A percentile compares a stretch with the other conserved stretches of the same genome.
phyloP scores from a whole-genome alignment of 176 grass and related monocot genomes.

The Carex scoparia region DNA sequence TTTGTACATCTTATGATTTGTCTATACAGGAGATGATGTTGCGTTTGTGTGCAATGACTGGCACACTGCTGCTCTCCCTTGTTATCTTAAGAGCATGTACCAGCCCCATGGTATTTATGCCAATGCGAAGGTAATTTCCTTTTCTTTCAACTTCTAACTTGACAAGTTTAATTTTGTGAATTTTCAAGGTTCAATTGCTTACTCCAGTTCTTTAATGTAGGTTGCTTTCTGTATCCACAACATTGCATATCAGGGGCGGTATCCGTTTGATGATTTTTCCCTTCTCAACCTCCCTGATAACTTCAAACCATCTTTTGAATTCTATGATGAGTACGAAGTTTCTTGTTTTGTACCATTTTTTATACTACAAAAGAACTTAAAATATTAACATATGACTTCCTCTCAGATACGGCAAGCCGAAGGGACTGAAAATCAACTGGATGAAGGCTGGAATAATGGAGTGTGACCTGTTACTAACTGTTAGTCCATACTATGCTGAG shows the following conservation, averaged over 20 bases:
- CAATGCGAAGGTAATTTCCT: conserved; percentile 47
- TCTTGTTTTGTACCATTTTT: background rate
- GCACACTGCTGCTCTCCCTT: conserved; percentile 65
- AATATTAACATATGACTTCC: background rate
- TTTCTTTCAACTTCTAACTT: conserved; percentile 34
- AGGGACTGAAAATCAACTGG: conserved; percentile 94
- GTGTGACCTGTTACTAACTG: conserved; percentile 58
- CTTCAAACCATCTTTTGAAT: conserved; percentile 76
- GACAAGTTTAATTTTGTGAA: conserved; percentile 45
- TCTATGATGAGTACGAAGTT: conserved; percentile 58
- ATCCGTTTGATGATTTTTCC: conserved; percentile 38
- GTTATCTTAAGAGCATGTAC: conserved; percentile 81
- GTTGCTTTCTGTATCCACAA: conserved; percentile 97
- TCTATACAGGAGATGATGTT: conserved; percentile 64
- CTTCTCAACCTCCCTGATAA: conserved; percentile 62
- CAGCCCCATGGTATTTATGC: conserved; percentile 58
- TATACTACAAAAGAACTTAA: background rate
- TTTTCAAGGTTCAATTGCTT: conserved; percentile 23
- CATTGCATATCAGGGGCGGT: conserved; percentile 82
- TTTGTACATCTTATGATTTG: background rate
- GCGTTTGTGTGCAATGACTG: conserved; percentile 93
- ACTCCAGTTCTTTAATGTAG: conserved; percentile 24
- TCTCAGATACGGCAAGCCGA: conserved; percentile 60
- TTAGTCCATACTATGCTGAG: conserved; percentile 82
- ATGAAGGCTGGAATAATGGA: conserved; percentile 82